Evolutionary conservation across 108 stramenopile genomes (phyloP), one percentile per base, ranked within the genome.

Genomic region (Epithemia pelagica): DNA sequence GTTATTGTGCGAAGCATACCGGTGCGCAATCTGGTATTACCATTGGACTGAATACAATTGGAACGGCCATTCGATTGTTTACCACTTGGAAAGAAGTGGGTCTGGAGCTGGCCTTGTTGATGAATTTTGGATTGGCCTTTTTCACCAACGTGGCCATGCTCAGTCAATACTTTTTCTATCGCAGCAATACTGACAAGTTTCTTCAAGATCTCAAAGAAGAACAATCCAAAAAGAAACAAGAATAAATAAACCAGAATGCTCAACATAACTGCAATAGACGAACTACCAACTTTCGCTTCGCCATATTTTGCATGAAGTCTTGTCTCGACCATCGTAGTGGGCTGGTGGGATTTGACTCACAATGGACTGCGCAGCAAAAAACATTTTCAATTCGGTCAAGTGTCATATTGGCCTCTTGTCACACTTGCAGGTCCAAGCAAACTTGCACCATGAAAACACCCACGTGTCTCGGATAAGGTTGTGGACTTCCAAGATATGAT

Each of bases 41-140:
- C 21, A 82, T 74, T 0, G 52, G 59, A 0, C 80, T 89, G 79
- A 92, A 82, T 74, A 67, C 85, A 3, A 66, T 75, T 10, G 91
- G 91, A 2, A 62, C 79, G 10, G 27, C 80, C 53, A 81, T 88
- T 26, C 72, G 91, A 25, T 78, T 89, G n/a, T 67, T 71, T 0
- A 92, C 91, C 3, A 92, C 91, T 8, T 75, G 89, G 24, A 77
- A 83, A 58, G 88, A 89, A 70, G 82, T 88, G 25, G 91, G 91
- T 10, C 81, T 72, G 66, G 88, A 92, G 51, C 66, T 84, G 33
- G 80, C 85, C 28, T 71, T 89, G 20, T 56, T 92, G 46, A 46
- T 78, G 25, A 73, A 82, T 20, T 89, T 82, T 64, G 61, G 75
- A 10, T 32, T 86, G 21, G 68, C 71, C 62, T 75, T 73, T 31